Base-by-base conservation (phyloP, 2,329 filamentous ascomycete genomes). In the Fusarium sp. region DNA sequence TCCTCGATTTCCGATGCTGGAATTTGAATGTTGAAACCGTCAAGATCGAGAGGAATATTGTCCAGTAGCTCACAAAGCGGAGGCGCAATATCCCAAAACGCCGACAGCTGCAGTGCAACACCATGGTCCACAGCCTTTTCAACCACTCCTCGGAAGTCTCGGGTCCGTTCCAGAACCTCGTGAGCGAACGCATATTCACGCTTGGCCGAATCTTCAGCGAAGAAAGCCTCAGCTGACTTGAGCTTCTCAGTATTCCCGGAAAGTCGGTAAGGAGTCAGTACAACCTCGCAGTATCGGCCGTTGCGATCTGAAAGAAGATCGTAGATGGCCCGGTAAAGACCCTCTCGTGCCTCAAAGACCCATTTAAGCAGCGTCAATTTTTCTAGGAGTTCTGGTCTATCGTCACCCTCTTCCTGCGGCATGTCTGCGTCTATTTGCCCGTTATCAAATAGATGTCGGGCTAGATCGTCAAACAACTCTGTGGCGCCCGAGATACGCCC, bases 1-100 rank as follows among this genome's bases (percentile, higher is more conserved):
- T 98, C 96, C 6, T 91, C 90, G 73, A 92, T 92, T 81, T 99
- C 96, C 22, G 89, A 85, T 0, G 87, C 79, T 0, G 96, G 95
- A 49, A 98, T 94, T 75, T 92, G 89, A 52, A 97, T 88, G 27
- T 89, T 85, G 81, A 97, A 94, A 10, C 81, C 83, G 13, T 82
- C 80, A 15, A 90, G 81, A 46, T 86, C 82, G 3, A 82, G 79
- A 0, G 94, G 95, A 27, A 98, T 91, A 76, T 93, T 92, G 66
- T 97, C 93, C 15, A 97, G 87, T 50, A 98, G 85, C 20, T 91
- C 87, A 31, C 92, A 87, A 1, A 99, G 87, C 7, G 91, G 90
- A 5, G 96, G 96, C 3, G 95, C 95, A 76, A 98, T 97, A 79
- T 99, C 96, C 96, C 96, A 99, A 80, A 98, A 99, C 0, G 95